Conservation (phyloP, 1,139 yeast genomes). For the Lodderomyces pseudojiufengensis region DNA sequence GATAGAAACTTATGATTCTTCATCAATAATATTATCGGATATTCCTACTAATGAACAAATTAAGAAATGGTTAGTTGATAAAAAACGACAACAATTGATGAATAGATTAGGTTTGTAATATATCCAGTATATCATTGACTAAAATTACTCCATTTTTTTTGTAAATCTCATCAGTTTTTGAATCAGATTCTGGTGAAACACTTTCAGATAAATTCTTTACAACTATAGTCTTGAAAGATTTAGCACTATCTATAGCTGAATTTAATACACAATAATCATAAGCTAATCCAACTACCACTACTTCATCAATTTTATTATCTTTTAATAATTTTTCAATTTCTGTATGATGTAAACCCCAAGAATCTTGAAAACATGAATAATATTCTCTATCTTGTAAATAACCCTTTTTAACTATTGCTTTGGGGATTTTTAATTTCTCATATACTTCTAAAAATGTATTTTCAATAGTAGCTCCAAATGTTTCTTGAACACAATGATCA, state of each 20-base stretch:
- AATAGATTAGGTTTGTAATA: slow-evolving; percentile 21
- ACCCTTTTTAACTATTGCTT: slow-evolving; percentile 64
- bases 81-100: slow-evolving; percentile 41
- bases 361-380: slow-evolving; percentile 84
- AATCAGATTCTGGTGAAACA: slow-evolving; percentile 30
- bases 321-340: slow-evolving; percentile 52
- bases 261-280: slow-evolving; percentile 79
- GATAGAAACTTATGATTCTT: neutral
- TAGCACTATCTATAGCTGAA: slow-evolving; percentile 67
- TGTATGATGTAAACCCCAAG: slow-evolving; percentile 71
- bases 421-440: slow-evolving; percentile 19
- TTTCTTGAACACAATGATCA: slow-evolving; percentile 76
- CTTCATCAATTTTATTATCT: slow-evolving; percentile 48
- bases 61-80: slow-evolving; percentile 44
- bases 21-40: slow-evolving; percentile 7
- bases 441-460: slow-evolving; percentile 30
- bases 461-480: slow-evolving; percentile 66
- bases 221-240: slow-evolving; percentile 55
- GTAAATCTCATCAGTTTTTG: slow-evolving; percentile 28
- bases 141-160: slow-evolving; percentile 26
- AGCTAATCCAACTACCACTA: slow-evolving; percentile 78
- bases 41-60: slow-evolving; percentile 42
- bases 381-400: slow-evolving; percentile 69
- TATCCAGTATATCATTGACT: slow-evolving; percentile 10
- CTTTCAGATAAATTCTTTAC: slow-evolving; percentile 46